Conservation (phyloP, 1,284 basidiomycete species). For the Microbotryomycetes sp. region DNA sequence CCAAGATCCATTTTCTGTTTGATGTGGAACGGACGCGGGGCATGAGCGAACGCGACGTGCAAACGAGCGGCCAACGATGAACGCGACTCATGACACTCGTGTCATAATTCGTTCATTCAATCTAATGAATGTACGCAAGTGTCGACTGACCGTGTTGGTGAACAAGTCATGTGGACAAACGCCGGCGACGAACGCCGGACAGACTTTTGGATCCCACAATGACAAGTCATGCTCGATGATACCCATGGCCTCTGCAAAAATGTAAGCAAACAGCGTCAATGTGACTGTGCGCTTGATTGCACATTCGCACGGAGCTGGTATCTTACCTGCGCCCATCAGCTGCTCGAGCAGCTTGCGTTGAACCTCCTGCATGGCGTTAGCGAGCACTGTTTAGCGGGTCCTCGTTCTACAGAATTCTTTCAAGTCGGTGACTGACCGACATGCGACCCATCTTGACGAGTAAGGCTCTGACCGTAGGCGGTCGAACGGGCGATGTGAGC, state of each 20-base stretch:
- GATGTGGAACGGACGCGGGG: neutral
- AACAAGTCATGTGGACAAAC: conserved; percentile 96
- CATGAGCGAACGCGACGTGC: neutral
- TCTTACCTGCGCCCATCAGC: conserved; percentile 49
- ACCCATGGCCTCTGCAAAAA: conserved; percentile 91
- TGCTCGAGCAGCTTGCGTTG: conserved; percentile 83
- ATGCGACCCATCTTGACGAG: neutral
- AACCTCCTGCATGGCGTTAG: neutral
- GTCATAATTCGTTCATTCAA: neutral
- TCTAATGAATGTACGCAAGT: neutral
- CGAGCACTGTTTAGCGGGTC: too few species aligned
- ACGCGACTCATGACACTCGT: neutral
- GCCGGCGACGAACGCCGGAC: conserved; percentile 95
- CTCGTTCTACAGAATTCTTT: too few species aligned
- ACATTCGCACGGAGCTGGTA: conserved; percentile 25
- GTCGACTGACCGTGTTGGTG: conserved; percentile 81
- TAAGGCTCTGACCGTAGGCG: neutral
- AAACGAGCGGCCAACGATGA: neutral
- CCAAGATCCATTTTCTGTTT: conserved; percentile 98
- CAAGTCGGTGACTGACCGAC: neutral
- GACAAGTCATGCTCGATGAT: conserved; percentile 83
- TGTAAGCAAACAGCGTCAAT: neutral
- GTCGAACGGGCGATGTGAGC: too few species aligned
- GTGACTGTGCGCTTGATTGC: neutral
- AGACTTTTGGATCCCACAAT: conserved; percentile 98